Conservation (phyloP, 306 rosid genomes). For the Comarum palustre region DNA sequence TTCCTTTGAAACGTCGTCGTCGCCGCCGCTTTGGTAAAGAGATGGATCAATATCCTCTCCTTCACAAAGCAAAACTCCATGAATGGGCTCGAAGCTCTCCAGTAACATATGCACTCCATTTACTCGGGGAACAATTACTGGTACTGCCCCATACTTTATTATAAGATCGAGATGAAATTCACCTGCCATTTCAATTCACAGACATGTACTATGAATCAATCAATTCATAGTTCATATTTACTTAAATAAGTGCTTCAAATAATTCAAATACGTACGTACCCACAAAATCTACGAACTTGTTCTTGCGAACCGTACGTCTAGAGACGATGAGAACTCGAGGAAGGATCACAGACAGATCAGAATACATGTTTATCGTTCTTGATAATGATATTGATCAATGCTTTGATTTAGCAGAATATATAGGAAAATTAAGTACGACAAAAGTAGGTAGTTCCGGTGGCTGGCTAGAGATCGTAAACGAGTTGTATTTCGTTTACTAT, state of each 20-base stretch:
- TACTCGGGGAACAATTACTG: constrained; percentile 84
- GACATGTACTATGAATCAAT: neutral
- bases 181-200: constrained; percentile 38
- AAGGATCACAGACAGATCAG: constrained; percentile 74
- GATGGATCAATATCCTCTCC: constrained; percentile 97
- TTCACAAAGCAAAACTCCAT: constrained; percentile 91
- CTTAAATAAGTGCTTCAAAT: neutral
- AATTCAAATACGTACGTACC: constrained; percentile 41
- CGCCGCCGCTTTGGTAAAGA: constrained; percentile 56
- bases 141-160: constrained; percentile 77
- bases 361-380: constrained; percentile 31
- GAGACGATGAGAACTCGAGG: constrained; percentile 98
- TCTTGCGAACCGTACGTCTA: constrained; percentile 82
- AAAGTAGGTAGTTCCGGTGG: neutral
- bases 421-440: neutral
- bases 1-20: constrained; percentile 48
- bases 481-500: neutral
- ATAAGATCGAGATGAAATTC: constrained; percentile 94
- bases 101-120: constrained; percentile 70
- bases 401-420: neutral
- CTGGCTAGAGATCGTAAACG: constrained; percentile 1
- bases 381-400: neutral
- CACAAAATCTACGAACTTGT: constrained; percentile 93
- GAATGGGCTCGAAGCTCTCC: constrained; percentile 92
- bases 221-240: too few species aligned